A percentile compares a stretch with the other conserved stretches of the same genome.
These are phyloP conservation scores for Hypoxylon crocopeplum DNA, from an alignment of 495 filamentous ascomycete species.

Conservation along the genomic window DNA sequence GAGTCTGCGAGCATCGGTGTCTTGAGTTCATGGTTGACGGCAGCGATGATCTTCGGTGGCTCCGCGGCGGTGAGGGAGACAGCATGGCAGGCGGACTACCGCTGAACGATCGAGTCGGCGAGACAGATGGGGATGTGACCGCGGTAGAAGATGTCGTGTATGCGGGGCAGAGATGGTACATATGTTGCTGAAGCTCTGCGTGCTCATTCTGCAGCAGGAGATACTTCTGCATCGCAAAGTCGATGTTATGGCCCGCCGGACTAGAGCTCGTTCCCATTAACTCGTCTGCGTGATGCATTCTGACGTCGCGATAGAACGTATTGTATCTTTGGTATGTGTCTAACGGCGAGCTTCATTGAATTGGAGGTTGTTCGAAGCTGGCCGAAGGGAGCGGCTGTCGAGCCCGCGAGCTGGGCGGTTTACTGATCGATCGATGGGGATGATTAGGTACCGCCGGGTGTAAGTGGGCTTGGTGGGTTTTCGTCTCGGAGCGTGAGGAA, in stretches of 20 bases:
- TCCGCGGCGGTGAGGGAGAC: conserved; percentile 30
- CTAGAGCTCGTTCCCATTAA: conserved; percentile 11
- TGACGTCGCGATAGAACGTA: conserved; percentile 16
- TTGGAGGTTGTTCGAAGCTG: conserved; percentile 1
- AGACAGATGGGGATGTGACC: conserved; percentile 45
- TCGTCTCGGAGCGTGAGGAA: conserved; percentile 19
- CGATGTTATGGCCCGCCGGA: conserved; percentile 44
- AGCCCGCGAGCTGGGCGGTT: background rate
- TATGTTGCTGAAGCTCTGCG: conserved; percentile 57
- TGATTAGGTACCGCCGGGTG: conserved; percentile 9
- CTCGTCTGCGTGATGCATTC: conserved; percentile 32
- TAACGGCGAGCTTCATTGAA: conserved; percentile 36
- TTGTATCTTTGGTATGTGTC: conserved; percentile 14
- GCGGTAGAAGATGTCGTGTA: conserved; percentile 39
- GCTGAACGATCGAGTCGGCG: conserved; percentile 42
- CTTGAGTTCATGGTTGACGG: conserved; percentile 25
- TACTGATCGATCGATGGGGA: conserved; percentile 15
- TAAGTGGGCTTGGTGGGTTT: conserved; percentile 30
- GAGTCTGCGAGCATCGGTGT: conserved; percentile 27
- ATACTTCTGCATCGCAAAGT: conserved; percentile 63
- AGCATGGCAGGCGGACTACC: conserved; percentile 29
- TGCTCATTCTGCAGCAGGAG: conserved; percentile 62
- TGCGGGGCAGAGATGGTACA: conserved; percentile 53
- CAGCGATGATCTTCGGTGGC: conserved; percentile 41
- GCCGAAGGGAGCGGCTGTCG: background rate